Evolutionary conservation across 2,329 filamentous ascomycete genomes (phyloP).

Genomic region (Fusarium sp.): DNA sequence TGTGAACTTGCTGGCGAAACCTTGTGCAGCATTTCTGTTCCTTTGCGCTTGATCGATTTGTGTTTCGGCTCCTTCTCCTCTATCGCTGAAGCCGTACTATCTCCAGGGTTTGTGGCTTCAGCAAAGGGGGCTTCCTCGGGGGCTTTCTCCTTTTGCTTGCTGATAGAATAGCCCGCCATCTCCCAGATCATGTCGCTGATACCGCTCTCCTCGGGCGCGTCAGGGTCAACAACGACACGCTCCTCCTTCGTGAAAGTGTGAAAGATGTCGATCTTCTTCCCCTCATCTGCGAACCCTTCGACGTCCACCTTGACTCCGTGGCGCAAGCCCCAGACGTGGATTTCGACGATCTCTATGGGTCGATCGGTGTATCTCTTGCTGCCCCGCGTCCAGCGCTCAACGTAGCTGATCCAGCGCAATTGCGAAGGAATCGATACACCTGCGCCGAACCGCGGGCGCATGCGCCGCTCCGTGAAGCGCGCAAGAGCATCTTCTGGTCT

Average conservation of each 20-base stretch:
- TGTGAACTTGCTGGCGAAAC: conserved; percentile 39
- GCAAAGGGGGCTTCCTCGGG: conserved; percentile 50
- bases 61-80: conserved; percentile 18
- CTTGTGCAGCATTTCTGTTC: conserved; percentile 49
- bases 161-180: conserved; percentile 55
- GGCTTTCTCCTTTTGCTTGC: conserved; percentile 48
- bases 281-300: conserved; percentile 87
- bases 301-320: conserved; percentile 88
- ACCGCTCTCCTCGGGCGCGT: conserved; percentile 59
- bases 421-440: conserved; percentile 96
- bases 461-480: conserved; percentile 79
- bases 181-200: conserved; percentile 63
- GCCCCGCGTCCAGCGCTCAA: conserved; percentile 81
- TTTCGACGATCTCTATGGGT: conserved; percentile 83
- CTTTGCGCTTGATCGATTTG: conserved; percentile 43
- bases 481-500: conserved; percentile 61
- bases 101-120: conserved; percentile 42
- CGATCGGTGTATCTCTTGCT: conserved; percentile 84
- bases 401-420: conserved; percentile 85
- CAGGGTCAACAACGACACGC: conserved; percentile 71
- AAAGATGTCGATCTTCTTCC: conserved; percentile 82
- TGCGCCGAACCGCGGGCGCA: conserved; percentile 87
- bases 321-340: conserved; percentile 88
- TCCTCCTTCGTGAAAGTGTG: conserved; percentile 83
- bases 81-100: conserved; percentile 4